These are phyloP conservation scores for Rhizomucor pusillus DNA, from an alignment of 371 early-diverging fungal genomes.

Conservation along the genomic window DNA sequence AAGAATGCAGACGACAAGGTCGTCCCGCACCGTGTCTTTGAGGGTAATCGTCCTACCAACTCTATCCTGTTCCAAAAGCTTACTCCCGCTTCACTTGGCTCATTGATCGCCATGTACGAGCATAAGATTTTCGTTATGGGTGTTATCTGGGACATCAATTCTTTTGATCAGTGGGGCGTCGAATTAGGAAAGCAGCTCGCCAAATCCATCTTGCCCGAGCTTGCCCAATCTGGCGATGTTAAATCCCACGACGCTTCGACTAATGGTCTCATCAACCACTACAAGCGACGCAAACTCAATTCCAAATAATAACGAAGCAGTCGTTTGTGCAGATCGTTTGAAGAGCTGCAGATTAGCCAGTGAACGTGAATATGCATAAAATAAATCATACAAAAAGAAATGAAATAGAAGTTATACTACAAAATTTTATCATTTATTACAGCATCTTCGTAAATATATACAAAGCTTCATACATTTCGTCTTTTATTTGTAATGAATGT, in stretches of 20 bases:
- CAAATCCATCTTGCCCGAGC: slow-evolving; percentile 90
- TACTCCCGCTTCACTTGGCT: slow-evolving; percentile 90
- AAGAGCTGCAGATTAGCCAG: too few relatives aligned
- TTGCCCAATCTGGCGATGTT: slow-evolving; percentile 56
- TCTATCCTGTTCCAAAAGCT: slow-evolving; percentile 91
- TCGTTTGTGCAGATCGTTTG: too few relatives aligned
- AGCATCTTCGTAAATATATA: too few relatives aligned
- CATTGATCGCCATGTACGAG: slow-evolving; percentile 96
- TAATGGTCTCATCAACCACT: slow-evolving; percentile 91
- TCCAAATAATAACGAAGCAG: too few relatives aligned
- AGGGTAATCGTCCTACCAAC: slow-evolving; percentile 97
- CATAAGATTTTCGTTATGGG: slow-evolving; percentile 99
- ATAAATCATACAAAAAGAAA: too few relatives aligned
- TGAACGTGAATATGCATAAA: too few relatives aligned
- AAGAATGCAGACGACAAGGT: slow-evolving; percentile 62
- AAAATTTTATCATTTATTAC: too few relatives aligned
- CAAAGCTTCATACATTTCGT: too few relatives aligned
- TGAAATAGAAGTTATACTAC: too few relatives aligned
- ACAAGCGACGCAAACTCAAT: slow-evolving; percentile 50
- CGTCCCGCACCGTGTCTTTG: slow-evolving; percentile 90
- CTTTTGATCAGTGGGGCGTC: slow-evolving; percentile 98
- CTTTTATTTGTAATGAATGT: too few relatives aligned
- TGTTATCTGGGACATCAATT: slow-evolving; percentile 97
- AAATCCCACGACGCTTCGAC: slow-evolving; percentile 85
- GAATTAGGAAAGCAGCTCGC: slow-evolving; percentile 99